Conservation (phyloP, 2,329 filamentous ascomycete genomes). For the Parascedosporium putredinis region DNA sequence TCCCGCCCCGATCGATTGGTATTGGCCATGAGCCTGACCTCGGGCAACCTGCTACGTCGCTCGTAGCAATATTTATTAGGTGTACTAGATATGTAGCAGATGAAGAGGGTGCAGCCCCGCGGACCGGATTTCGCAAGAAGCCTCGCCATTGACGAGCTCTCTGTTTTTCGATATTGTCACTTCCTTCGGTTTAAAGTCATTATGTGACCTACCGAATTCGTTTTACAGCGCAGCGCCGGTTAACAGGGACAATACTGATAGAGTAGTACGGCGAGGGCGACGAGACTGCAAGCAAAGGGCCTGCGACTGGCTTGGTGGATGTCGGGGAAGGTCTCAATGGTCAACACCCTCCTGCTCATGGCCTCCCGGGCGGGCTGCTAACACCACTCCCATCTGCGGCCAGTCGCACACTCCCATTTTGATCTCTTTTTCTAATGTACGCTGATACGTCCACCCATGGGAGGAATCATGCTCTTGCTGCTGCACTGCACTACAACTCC, state of each 20-base stretch:
- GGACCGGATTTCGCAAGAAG: background rate
- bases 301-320: background rate
- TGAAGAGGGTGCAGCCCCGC: too few species aligned
- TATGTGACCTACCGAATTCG: background rate
- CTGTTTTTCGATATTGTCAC: background rate
- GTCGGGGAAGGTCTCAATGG: too few species aligned
- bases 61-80: too few species aligned
- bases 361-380: too few species aligned
- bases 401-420: background rate
- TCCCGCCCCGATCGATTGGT: background rate
- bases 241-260: background rate
- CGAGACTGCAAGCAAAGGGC: background rate
- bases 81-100: too few species aligned
- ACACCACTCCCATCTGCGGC: background rate
- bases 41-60: too few species aligned
- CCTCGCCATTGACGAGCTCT: constrained; percentile 1
- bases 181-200: background rate
- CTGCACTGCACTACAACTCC: background rate
- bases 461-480: background rate
- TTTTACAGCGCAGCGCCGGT: too few species aligned
- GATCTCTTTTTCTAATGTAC: too few species aligned
- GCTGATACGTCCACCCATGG: background rate
- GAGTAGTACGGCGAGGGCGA: background rate
- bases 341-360: too few species aligned
- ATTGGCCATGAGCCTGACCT: too few species aligned